Base-by-base conservation (phyloP, 2,329 filamentous ascomycete species). In the Stromatinia cepivora region DNA sequence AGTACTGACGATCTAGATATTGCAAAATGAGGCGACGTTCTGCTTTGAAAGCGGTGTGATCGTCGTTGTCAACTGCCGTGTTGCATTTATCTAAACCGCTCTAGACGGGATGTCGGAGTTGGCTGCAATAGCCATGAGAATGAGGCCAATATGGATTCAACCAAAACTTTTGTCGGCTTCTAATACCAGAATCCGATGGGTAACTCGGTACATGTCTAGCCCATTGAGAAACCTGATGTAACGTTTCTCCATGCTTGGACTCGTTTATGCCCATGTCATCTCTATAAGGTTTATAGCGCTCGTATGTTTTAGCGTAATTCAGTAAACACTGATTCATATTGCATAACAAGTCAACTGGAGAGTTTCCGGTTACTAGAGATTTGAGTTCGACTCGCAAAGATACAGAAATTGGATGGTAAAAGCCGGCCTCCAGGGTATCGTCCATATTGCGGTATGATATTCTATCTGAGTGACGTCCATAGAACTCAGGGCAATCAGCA, bases 401-500 rank as follows among this genome's bases (percentile, higher is more conserved):
- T 39, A 39, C 0, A 39, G 36, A 11, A 39, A 39, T 39, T 13
- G 36, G 10, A 39, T 39, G 10, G 36, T 39, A 39, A 13, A 13
- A 13, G 10, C 2, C 36, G 36, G 36, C 11, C 11, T 39, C 11
- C 3, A 39, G 11, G 10, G 36, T 39, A 39, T 39, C 10, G 10
- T 39, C 36, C 10, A 39, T 39, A 13, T 13, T 11, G 10, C 36
- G 10, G 11, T 13, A 39, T 39, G 10, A 13, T 39, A 39, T 39
- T 39, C 13, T 3, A 39, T 39, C 7, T 11, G 1, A 0, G 36
- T 39, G 11, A 3, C 0, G 1, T 39, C 0, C 3, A 39, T 39
- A 13, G 36, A 13, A 39, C 36, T 39, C 1, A 39, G 10, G 36
- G 36, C 36, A 39, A 11, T 39, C 36, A 39, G 36, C 36, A 13